These are phyloP conservation scores for Clausena lansium DNA, from an alignment of 345 rosid genomes.

Conservation along the genomic window DNA sequence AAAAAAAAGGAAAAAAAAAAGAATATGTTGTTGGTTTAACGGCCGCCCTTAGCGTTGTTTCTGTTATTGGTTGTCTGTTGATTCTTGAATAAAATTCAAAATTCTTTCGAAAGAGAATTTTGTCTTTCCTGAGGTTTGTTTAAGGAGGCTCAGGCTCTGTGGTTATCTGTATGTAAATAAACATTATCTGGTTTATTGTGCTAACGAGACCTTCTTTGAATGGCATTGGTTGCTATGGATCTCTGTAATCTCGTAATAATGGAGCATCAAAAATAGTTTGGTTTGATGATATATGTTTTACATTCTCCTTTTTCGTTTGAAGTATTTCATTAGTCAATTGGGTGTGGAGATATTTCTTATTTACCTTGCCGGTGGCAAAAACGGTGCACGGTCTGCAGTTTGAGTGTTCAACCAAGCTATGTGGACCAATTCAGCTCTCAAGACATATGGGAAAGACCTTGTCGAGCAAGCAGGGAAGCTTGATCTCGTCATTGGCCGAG, in stretches of 20 bases:
- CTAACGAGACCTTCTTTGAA: neutral
- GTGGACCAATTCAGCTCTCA: constrained; percentile 63
- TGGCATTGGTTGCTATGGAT: too few relatives aligned
- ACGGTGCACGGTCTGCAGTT: constrained; percentile 50
- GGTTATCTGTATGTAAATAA: too few relatives aligned
- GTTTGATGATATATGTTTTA: too few relatives aligned
- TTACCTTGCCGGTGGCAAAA: constrained; percentile 46
- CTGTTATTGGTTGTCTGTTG: neutral
- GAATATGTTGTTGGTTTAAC: neutral
- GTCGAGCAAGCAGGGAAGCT: constrained; percentile 92
- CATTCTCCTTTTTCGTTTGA: neutral
- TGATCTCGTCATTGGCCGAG: constrained; percentile 87
- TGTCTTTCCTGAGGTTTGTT: too few relatives aligned
- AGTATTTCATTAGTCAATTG: neutral
- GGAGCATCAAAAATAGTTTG: too few relatives aligned
- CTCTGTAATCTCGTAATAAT: too few relatives aligned
- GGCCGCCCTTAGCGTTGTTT: neutral
- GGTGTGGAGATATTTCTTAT: neutral
- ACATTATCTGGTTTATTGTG: neutral
- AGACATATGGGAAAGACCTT: constrained; percentile 86
- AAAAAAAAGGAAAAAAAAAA: neutral
- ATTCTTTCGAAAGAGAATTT: too few relatives aligned
- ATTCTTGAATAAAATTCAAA: too few relatives aligned
- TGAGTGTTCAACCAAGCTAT: constrained; percentile 67
- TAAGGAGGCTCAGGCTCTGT: too few relatives aligned